Conservation (phyloP, 768 basidiomycete species). For the Tulasnella sp. region DNA sequence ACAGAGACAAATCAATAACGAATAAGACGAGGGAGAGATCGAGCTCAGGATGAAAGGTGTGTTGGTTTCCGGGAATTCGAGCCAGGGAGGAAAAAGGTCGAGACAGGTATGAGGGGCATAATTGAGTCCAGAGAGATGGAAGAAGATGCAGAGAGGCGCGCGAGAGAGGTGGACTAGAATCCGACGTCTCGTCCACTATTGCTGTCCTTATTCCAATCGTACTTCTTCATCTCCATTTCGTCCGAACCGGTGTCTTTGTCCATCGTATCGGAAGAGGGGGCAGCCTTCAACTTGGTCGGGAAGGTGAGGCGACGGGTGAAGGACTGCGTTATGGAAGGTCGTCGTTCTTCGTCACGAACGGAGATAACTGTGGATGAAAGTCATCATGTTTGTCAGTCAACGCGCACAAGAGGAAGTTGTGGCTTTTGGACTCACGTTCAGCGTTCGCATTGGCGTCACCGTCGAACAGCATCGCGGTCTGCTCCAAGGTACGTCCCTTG, state of each 20-base stretch:
- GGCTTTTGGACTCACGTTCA: background rate
- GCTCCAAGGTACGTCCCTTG: slow-evolving; percentile 4
- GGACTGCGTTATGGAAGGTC: background rate
- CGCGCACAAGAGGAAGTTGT: background rate
- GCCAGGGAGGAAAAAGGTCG: background rate
- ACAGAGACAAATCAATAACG: background rate
- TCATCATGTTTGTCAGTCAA: background rate
- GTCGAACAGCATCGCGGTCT: slow-evolving; percentile 9
- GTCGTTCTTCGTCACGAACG: background rate
- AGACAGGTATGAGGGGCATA: background rate
- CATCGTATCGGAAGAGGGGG: background rate
- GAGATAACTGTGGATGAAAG: background rate
- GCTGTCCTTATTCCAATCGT: background rate
- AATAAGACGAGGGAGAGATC: background rate
- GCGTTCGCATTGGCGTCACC: background rate
- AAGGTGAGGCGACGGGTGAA: background rate
- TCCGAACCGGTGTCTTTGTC: background rate
- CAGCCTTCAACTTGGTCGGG: background rate
- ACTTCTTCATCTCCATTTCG: background rate
- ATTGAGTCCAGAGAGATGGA: background rate
- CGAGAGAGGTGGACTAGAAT: background rate
- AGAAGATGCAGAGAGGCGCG: background rate
- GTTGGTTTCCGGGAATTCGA: background rate
- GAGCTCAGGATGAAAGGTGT: background rate
- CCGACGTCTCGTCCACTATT: background rate